Evolutionary conservation across 1,284 basidiomycete species (phyloP).

Genomic region (Takashimella tepidaria): DNA sequence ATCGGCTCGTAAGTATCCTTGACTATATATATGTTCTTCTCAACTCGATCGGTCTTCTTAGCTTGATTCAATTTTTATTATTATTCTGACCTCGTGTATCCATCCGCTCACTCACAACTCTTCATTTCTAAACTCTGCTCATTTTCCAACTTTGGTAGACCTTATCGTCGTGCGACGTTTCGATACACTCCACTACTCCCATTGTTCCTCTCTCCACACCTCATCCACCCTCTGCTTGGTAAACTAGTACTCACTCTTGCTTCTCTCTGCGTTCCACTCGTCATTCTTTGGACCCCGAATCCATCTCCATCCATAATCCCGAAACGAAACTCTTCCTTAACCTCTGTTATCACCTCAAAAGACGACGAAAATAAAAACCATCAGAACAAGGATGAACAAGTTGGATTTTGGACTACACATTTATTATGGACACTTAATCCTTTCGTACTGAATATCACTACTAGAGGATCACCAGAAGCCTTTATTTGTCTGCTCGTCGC

Average conservation of each 20-base stretch:
- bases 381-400: constrained; percentile 1
- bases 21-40: too few species aligned
- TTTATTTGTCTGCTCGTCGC: constrained; percentile 71
- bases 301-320: not conserved
- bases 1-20: constrained; percentile 64
- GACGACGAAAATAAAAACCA: too few species aligned
- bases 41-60: too few species aligned
- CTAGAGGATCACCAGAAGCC: constrained; percentile 90
- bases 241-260: constrained; percentile 84
- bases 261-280: constrained; percentile 72
- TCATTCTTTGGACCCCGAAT: constrained; percentile 57
- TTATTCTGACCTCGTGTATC: too few species aligned
- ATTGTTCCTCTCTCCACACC: constrained; percentile 72
- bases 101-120: too few species aligned
- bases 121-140: not conserved
- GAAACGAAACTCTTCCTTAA: not conserved
- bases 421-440: constrained; percentile 83
- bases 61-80: too few species aligned
- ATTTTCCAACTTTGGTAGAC: constrained; percentile 52
- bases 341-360: not conserved
- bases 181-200: constrained; percentile 94
- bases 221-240: constrained; percentile 75
- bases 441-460: constrained; percentile 91
- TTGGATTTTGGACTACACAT: constrained; percentile 29
- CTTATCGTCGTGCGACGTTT: constrained; percentile 89